These are phyloP conservation scores for Suillus plorans DNA, from an alignment of 768 basidiomycete species.

Conservation along the genomic window DNA sequence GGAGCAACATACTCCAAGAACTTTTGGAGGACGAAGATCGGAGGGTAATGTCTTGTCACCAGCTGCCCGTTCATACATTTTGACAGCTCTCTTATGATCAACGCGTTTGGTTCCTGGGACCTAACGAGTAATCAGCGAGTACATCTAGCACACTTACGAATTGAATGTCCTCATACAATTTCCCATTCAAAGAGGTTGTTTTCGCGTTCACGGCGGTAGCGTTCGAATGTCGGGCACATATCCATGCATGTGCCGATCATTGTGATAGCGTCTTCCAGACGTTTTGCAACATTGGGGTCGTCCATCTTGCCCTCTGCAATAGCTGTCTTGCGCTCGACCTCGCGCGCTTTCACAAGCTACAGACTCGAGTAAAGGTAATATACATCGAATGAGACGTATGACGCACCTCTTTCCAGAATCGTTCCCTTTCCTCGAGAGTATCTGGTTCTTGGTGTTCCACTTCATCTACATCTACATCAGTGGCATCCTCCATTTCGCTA, in stretches of 20 bases:
- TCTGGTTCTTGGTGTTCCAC: conserved; percentile 52
- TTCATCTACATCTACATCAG: conserved; percentile 27
- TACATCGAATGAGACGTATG: conserved; percentile 7
- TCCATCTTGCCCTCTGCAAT: conserved; percentile 88
- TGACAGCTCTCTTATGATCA: conserved; percentile 85
- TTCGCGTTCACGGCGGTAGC: conserved; percentile 86
- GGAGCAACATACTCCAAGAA: conserved; percentile 62
- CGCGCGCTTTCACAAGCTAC: conserved; percentile 73
- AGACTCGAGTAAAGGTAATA: conserved; percentile 19
- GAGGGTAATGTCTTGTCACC: conserved; percentile 91
- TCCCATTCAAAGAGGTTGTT: conserved; percentile 88
- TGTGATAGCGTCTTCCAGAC: conserved; percentile 88
- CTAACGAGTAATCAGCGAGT: conserved; percentile 45
- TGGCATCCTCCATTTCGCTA: conserved; percentile 35
- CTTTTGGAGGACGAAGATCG: conserved; percentile 83
- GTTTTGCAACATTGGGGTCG: conserved; percentile 75
- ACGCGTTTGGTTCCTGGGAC: conserved; percentile 83
- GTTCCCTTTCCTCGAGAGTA: conserved; percentile 62
- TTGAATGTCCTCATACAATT: conserved; percentile 50
- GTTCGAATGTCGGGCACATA: conserved; percentile 95
- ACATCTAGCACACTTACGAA: conserved; percentile 9
- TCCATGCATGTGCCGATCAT: conserved; percentile 89
- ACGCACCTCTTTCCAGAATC: conserved; percentile 71
- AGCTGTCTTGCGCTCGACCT: conserved; percentile 66
- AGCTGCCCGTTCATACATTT: conserved; percentile 92